These are phyloP conservation scores for Penicillium angulare DNA, from an alignment of 495 filamentous ascomycete species.

Conservation along the genomic window DNA sequence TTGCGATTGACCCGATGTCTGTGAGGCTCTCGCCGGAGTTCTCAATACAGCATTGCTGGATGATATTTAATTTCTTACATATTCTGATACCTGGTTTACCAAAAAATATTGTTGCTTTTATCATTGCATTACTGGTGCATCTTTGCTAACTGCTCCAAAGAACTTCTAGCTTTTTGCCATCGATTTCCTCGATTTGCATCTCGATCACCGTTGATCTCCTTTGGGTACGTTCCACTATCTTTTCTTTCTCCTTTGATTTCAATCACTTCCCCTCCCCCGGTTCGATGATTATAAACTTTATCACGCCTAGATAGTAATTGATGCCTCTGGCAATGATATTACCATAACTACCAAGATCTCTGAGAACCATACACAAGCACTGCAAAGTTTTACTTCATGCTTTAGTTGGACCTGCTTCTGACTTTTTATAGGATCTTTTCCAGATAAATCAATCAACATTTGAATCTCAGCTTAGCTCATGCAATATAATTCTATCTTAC, in stretches of 20 bases:
- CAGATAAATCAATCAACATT: too few relatives aligned
- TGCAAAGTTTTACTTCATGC: conserved; percentile 16
- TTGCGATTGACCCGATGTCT: conserved; percentile 88
- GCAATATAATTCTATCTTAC: not conserved
- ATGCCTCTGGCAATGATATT: conserved; percentile 67
- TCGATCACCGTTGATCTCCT: not conserved
- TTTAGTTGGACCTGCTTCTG: conserved; percentile 26
- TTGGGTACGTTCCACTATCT: conserved; percentile 15
- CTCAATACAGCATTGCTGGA: conserved; percentile 64
- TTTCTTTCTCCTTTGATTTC: conserved; percentile 2
- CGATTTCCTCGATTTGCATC: not conserved
- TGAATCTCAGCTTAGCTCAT: not conserved
- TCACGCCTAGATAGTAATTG: conserved; percentile 83
- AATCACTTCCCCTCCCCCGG: conserved; percentile 13
- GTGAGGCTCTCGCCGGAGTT: conserved; percentile 84
- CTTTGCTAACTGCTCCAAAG: conserved; percentile 30
- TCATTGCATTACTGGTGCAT: conserved; percentile 13
- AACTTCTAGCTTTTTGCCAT: conserved; percentile 7
- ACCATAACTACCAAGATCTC: conserved; percentile 79
- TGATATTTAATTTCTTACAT: conserved; percentile 99
- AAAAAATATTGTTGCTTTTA: conserved; percentile 4
- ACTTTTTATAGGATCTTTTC: conserved; percentile 16
- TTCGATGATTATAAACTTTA: conserved; percentile 73
- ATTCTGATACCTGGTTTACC: conserved; percentile 65
- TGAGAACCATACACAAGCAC: conserved; percentile 52